Evolutionary conservation across 345 rosid genomes (phyloP).

Genomic region (Luvunga scandens): DNA sequence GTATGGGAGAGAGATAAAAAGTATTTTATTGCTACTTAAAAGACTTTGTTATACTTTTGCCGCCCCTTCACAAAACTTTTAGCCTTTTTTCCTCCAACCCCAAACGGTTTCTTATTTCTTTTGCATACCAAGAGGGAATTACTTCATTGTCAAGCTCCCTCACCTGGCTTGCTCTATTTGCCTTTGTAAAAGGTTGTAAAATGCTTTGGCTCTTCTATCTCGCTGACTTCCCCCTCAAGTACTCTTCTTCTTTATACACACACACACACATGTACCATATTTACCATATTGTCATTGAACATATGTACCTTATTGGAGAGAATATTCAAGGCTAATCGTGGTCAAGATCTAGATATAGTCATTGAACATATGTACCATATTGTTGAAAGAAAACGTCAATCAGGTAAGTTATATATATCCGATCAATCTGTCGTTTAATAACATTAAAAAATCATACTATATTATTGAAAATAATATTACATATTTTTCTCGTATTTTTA

Average conservation of each 20-base stretch:
- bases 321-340: constrained; percentile 33
- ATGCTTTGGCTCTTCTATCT: background rate
- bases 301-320: no score
- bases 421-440: background rate
- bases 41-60: background rate
- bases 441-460: background rate
- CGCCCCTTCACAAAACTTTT: background rate
- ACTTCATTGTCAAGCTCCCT: constrained; percentile 21
- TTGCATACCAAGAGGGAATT: constrained; percentile 24
- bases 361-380: constrained; percentile 38
- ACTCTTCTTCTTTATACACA: no score
- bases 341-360: constrained; percentile 32
- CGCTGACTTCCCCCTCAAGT: no score
- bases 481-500: background rate
- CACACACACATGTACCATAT: no score
- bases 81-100: constrained; percentile 3
- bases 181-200: background rate
- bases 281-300: no score
- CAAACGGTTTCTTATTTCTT: constrained; percentile 14
- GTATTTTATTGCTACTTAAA: background rate
- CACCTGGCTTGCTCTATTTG: background rate
- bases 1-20: background rate
- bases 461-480: background rate
- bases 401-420: constrained; percentile 20
- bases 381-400: constrained; percentile 32